Percentiles rank a stretch among this genome's conserved stretches.
phyloP scores from a whole-genome alignment of 192 early-diverging fungal genomes.

The Podila epigama region DNA sequence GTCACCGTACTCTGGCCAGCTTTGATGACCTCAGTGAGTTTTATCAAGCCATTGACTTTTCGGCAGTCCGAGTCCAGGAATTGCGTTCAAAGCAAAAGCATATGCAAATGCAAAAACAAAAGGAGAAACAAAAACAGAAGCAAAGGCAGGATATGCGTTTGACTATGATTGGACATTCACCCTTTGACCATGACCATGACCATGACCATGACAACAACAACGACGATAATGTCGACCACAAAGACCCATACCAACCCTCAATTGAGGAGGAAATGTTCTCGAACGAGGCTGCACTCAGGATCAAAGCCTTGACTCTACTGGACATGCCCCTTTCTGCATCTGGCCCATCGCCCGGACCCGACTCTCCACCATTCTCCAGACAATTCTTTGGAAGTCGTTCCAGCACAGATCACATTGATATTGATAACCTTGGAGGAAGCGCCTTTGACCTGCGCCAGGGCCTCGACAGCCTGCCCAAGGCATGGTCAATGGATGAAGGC shows the following conservation, averaged over 20 bases:
- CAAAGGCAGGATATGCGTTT: background rate
- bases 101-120: slow-evolving; percentile 28
- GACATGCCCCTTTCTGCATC: slow-evolving; percentile 24
- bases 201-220: background rate
- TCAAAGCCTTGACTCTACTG: slow-evolving; percentile 37
- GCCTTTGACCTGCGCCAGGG: slow-evolving; percentile 26
- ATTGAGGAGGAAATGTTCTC: slow-evolving; percentile 36
- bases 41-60: slow-evolving; percentile 46
- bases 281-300: slow-evolving; percentile 42
- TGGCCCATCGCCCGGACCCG: background rate
- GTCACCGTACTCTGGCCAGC: slow-evolving; percentile 39
- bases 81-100: too few species aligned
- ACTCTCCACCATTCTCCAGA: slow-evolving; percentile 2
- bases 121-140: slow-evolving; percentile 11
- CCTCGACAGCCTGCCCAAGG: slow-evolving; percentile 18
- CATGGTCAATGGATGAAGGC: slow-evolving; percentile 5
- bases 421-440: slow-evolving; percentile 6
- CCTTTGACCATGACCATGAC: too few species aligned
- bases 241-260: background rate
- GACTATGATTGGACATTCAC: too few species aligned
- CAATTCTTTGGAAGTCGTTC: slow-evolving; percentile 43
- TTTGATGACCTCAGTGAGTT: slow-evolving; percentile 36
- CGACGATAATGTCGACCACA: slow-evolving; percentile 3
- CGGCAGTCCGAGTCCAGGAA: slow-evolving; percentile 6
- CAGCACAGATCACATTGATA: background rate